Base-by-base conservation (phyloP, 2,329 filamentous ascomycete species). In the Colletotrichum gigasporum region DNA sequence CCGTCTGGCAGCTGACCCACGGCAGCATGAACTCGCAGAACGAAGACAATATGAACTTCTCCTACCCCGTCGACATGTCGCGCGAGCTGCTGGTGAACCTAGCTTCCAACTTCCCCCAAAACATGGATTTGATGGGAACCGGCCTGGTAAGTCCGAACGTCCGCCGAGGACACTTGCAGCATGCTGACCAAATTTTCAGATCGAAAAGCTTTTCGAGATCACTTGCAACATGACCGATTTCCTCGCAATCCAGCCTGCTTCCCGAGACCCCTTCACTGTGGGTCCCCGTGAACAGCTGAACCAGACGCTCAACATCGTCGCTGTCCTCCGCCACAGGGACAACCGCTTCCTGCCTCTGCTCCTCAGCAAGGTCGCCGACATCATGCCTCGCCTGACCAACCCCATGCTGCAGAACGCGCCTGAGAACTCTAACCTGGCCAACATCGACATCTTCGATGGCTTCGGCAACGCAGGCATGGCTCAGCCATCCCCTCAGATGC, bases 121-220 rank as follows among this genome's bases (percentile, higher is more conserved):
- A 89, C 42, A 90, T 93, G 80, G 92, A 95, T 67, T 81, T 94
- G 3, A 84, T 94, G 68, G 91, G 90, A 16, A 85, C 92, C 37
- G 91, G 91, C 24, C 75, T 96, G 76, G 91, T 92, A 79, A 75
- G 32, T 14, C 14, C 3, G 28, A 50, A 9, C 5, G 8, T 54
- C 14, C 7, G 18, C 14, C 62, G 16, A 3, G n/a, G 28, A 62
- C 67, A 28, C 2, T 16, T 11, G 5, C 26, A 26, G 11, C 35
- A 9, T 3, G 32, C 54, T 62, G 22, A 59, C 30, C 5, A 24
- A 9, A 5, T 9, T 2, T 11, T 0, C 69, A 90, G 87, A 88
- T 96, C 65, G 92, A 94, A 73, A 95, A 95, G 73, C 79, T 97
- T 11, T 87, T 96, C 70, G 91, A 94, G 69, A 86, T 94, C 34